Evolutionary conservation across 2,329 filamentous ascomycete species (phyloP), one percentile per base, ranked within the genome.

Genomic region (Boeremia exigua): DNA sequence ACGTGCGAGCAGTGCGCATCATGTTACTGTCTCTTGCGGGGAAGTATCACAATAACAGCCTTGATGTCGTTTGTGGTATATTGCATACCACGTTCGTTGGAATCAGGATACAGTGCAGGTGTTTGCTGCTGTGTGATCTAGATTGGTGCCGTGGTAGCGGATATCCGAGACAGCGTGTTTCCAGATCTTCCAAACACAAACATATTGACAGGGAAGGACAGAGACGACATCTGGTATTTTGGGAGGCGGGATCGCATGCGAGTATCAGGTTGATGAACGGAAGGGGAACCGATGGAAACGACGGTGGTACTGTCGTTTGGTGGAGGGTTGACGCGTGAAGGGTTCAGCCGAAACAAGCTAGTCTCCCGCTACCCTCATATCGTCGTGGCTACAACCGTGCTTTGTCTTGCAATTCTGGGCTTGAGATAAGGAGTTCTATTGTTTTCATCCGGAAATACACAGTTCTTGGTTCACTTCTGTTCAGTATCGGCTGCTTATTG

Each of bases 141-240:
- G 47, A 51, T 56, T 56, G 37, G 53, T 56, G 47, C 53, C 34
- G 47, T 37, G 30, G 43, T 51, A 48, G 53, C 37, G 53, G 42
- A 33, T 51, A 43, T 56, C 53, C 51, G 53, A 56, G 53, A 56
- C 53, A 56, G 23, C 42, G n/a, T 46, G 40, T 56, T 51, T 56
- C 53, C 47, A 48, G 37, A 32, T 37, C 47, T 43, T 48, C 37
- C 53, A 48, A 51, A 56, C 47, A 43, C 23, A 42, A 36, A 50
- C 32, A 44, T 2, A 1, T 17, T 10, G 32, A 43, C 53, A 56
- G 27, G 47, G 53, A 56, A 48, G 33, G 36, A 43, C 48, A 48
- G 29, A 43, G 53, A 34, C 8, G 6, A 27, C 17, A 4, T 27
- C 28, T 28, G 37, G 38, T 46, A 56, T 43, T 51, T 47, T 25